Evolutionary conservation across 148 eudicot genomes (phyloP).

Genomic region (Dianthus caryophyllus): DNA sequence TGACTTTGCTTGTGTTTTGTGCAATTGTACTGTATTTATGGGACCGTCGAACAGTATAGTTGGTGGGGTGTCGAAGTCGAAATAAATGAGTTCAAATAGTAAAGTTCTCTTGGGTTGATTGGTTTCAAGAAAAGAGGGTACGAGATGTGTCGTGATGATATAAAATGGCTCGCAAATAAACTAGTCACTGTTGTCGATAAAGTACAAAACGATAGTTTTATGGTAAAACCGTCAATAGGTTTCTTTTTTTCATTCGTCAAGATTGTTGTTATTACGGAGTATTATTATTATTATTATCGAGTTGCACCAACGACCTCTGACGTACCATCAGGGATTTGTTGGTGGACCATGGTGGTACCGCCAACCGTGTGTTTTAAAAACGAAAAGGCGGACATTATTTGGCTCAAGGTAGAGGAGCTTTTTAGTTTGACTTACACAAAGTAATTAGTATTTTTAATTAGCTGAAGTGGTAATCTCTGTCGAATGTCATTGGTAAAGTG

Average conservation of each 20-base stretch:
- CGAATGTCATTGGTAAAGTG: not conserved
- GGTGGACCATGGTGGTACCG: too few relatives aligned
- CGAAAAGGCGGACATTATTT: conserved; percentile 6
- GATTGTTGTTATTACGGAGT: not conserved
- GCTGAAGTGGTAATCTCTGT: not conserved
- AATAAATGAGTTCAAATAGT: not conserved
- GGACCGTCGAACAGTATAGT: not conserved
- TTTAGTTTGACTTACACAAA: conserved; percentile 20
- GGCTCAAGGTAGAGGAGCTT: conserved; percentile 19
- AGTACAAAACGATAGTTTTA: not conserved
- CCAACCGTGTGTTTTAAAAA: conserved; percentile 26
- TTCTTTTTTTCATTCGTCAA: not conserved
- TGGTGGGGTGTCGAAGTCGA: not conserved
- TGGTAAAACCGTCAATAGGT: not conserved
- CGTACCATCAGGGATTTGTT: not conserved
- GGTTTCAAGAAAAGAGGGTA: too few relatives aligned
- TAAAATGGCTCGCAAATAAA: too few relatives aligned
- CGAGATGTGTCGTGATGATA: too few relatives aligned
- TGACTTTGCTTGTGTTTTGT: not conserved
- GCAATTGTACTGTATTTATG: not conserved
- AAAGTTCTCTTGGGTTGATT: not conserved
- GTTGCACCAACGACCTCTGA: not conserved
- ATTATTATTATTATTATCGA: too few relatives aligned
- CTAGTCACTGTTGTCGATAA: too few relatives aligned
- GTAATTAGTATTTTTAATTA: not conserved